phyloP scores from a whole-genome alignment of 345 rosid species.

The Citrus mangshanensis region DNA sequence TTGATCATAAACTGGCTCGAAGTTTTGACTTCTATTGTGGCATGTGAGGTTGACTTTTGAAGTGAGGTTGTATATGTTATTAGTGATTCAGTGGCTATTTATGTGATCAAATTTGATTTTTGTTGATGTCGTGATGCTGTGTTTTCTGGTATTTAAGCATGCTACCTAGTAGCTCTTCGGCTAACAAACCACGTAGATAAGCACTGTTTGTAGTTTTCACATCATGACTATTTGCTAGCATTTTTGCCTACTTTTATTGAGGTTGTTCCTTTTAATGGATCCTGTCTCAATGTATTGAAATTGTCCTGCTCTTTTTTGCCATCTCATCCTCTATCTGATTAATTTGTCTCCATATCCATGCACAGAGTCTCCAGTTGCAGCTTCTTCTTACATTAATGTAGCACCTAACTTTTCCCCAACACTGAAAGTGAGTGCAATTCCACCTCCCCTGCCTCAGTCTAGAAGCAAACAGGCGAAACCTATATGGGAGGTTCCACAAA shows the following conservation, averaged over 20 bases:
- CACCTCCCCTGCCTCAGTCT: constrained; percentile 25
- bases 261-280: neutral
- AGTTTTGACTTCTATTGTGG: neutral
- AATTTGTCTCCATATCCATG: constrained; percentile 4
- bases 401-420: constrained; percentile 35
- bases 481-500: constrained; percentile 68
- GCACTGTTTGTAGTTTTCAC: neutral
- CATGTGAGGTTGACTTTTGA: neutral
- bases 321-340: neutral
- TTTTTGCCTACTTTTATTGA: neutral
- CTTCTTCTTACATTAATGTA: constrained; percentile 21
- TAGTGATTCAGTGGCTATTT: neutral
- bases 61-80: neutral
- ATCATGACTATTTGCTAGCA: neutral
- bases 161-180: neutral
- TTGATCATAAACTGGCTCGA: neutral
- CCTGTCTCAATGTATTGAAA: neutral
- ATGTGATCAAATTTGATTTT: neutral
- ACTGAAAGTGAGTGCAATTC: constrained; percentile 17
- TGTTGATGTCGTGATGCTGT: neutral
- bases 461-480: constrained; percentile 31
- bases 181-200: neutral
- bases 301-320: neutral
- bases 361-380: constrained; percentile 35
- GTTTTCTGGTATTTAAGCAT: neutral